Conservation (phyloP, 2,329 filamentous ascomycete genomes). For the Xylariaceae sp. region DNA sequence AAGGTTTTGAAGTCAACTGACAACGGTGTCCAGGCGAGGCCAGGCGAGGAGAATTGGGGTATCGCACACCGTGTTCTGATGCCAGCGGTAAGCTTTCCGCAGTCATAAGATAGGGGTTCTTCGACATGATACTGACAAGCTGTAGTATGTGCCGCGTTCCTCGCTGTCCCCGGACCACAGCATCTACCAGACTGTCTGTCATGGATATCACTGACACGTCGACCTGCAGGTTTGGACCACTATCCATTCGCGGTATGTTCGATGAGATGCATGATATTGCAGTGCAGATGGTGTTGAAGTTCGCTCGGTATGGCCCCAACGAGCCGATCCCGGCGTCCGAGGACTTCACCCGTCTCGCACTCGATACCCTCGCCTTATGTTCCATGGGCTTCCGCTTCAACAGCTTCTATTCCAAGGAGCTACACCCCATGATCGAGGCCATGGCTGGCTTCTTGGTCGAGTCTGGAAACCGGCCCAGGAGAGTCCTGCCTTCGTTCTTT, state of each 20-base stretch:
- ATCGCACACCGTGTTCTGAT: constrained; percentile 27
- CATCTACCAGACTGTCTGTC: too few species aligned
- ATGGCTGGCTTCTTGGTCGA: constrained; percentile 61
- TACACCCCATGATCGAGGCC: constrained; percentile 64
- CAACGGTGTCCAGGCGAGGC: constrained; percentile 30
- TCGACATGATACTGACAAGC: constrained; percentile 6
- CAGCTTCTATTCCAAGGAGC: constrained; percentile 61
- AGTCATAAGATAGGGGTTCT: background rate
- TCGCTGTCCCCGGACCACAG: too few species aligned
- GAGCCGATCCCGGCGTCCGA: constrained; percentile 47
- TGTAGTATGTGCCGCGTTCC: constrained; percentile 13
- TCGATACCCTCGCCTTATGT: constrained; percentile 68
- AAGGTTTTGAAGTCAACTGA: constrained; percentile 5
- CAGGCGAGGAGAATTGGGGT: constrained; percentile 57
- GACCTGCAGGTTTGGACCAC: constrained; percentile 61
- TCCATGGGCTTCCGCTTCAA: constrained; percentile 71
- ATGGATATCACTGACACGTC: constrained; percentile 48
- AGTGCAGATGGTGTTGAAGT: constrained; percentile 60
- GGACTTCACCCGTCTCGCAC: constrained; percentile 47
- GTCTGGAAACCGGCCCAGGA: constrained; percentile 44
- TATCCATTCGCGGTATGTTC: constrained; percentile 64
- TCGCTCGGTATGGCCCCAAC: constrained; percentile 57
- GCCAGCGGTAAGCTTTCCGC: constrained; percentile 18
- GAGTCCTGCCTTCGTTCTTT: constrained; percentile 45
- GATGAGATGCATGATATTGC: constrained; percentile 64